phyloP scores from a whole-genome alignment of 1,284 basidiomycete genomes.

The Cryptococcus depauperatus region DNA sequence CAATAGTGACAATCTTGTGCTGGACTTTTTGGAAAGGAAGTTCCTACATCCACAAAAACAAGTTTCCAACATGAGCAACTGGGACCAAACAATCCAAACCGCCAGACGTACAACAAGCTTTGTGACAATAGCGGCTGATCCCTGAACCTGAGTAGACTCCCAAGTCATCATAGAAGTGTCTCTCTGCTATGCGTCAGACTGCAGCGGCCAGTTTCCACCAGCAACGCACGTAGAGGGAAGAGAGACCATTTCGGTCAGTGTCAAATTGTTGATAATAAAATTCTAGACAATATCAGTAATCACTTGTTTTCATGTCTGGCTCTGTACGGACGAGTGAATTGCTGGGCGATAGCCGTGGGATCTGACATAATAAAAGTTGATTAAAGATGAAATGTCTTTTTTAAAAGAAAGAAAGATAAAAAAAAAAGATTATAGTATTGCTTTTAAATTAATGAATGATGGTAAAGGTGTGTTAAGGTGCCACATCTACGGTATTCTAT shows the following conservation, averaged over 20 bases:
- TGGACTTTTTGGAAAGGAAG: constrained; percentile 74
- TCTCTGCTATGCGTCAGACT: constrained; percentile 51
- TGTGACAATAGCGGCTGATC: constrained; percentile 58
- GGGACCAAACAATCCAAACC: too few species aligned
- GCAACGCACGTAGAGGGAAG: constrained; percentile 41
- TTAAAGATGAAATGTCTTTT: not conserved
- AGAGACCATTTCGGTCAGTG: constrained; percentile 34
- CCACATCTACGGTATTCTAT: too few species aligned
- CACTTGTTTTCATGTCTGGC: too few species aligned
- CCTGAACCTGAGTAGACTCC: constrained; percentile 62
- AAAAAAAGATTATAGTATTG: too few species aligned
- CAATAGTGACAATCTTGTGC: constrained; percentile 76
- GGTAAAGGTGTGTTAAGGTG: too few species aligned
- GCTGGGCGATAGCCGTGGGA: constrained; percentile 52
- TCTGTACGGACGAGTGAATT: constrained; percentile 47
- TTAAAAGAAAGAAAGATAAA: too few species aligned
- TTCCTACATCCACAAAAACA: too few species aligned
- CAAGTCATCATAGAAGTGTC: constrained; percentile 79
- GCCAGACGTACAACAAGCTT: constrained; percentile 72
- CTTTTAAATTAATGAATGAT: too few species aligned
- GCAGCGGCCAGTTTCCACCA: not conserved
- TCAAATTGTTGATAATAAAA: constrained; percentile 46
- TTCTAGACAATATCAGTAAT: constrained; percentile 27
- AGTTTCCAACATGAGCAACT: too few species aligned
- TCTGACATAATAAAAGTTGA: constrained; percentile 54